Base-by-base conservation (phyloP, 2,329 filamentous ascomycete genomes). In the Neonectria coccinea region DNA sequence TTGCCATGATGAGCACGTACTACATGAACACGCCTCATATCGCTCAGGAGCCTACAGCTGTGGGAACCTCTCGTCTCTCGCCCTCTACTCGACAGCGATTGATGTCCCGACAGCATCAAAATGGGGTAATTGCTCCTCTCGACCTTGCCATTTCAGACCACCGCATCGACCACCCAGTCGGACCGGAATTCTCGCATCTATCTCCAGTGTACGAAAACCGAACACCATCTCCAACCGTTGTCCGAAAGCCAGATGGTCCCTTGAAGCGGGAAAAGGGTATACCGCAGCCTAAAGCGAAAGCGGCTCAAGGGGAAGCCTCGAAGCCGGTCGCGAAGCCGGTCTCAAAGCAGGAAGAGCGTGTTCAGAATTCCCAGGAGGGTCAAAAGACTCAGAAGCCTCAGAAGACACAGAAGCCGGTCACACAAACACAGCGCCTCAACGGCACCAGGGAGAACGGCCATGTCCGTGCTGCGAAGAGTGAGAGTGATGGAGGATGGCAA, bases 141-240 rank as follows among this genome's bases (percentile, higher is more conserved):
- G 86, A 89, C 69, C 80, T 88, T 14, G 86, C 86, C 1, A 83
- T 84, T 42, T 79, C 81, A 4, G 82, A 83, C 33, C 78, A 79
- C 20, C 77, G 79, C 22, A 70, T 81, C 11, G 76, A 79, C 56
- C 73, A 76, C 5, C 77, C 80, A 9, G 58, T 72, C 22, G 70
- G 70, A 14, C 65, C 70, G 10, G 85, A 87, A 9, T 74, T 81
- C 54, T 81, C 83, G 45, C 85, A 84, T 69, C 82, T 94, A 2
- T 94, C 92, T 0, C 92, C 92, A 0, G 91, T 94, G 0, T 91
- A 91, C 58, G 92, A 94, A 79, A 86, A 87, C 6, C 84, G 86
- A n/a, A 91, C 89, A 0, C 90, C 91, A 2, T 92, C 91, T 2
- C 91, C 91, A 1, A 91, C 85, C 3, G 81, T 85, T 12, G 80